Percentiles rank a stretch among this genome's conserved stretches.
phyloP scores from a whole-genome alignment of 768 basidiomycete species.

The Chiua virens region DNA sequence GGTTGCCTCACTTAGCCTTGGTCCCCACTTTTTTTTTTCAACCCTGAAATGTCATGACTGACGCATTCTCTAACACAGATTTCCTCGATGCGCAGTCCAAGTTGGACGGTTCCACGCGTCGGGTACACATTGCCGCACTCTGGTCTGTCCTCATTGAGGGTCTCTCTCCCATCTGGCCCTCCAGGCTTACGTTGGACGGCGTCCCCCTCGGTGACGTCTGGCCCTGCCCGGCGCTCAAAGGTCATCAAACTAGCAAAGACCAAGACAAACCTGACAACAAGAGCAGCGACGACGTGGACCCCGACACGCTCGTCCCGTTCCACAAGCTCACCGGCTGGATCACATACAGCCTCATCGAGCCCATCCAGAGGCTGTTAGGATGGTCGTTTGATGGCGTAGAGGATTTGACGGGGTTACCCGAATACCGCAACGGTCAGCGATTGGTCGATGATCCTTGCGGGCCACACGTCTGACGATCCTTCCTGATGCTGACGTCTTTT shows the following conservation, averaged over 20 bases:
- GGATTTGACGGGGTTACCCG: slow-evolving; percentile 89
- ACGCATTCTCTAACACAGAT: slow-evolving; percentile 40
- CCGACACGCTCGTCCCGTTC: slow-evolving; percentile 83
- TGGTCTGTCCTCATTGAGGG: slow-evolving; percentile 85
- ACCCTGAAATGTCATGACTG: too few relatives aligned
- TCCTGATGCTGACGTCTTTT: too few relatives aligned
- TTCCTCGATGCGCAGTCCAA: slow-evolving; percentile 63
- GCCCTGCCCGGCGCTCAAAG: slow-evolving; percentile 64
- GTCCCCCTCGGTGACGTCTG: slow-evolving; percentile 90
- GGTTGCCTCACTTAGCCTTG: too few relatives aligned
- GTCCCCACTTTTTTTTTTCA: too few relatives aligned
- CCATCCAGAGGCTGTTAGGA: slow-evolving; percentile 69
- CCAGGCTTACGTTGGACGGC: slow-evolving; percentile 63
- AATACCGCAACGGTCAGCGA: slow-evolving; percentile 81
- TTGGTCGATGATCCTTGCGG: too few relatives aligned
- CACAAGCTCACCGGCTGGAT: slow-evolving; percentile 97
- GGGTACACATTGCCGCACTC: slow-evolving; percentile 69
- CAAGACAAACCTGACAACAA: slow-evolving; percentile 35
- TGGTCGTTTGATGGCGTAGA: slow-evolving; percentile 85
- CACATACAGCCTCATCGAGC: slow-evolving; percentile 85
- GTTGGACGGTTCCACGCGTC: slow-evolving; percentile 38
- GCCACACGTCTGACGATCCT: too few relatives aligned
- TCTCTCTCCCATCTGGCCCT: slow-evolving; percentile 87
- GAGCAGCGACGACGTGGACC: neutral
- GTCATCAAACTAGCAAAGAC: neutral